A percentile compares a stretch with the other conserved stretches of the same genome.
Evolutionary conservation across 345 rosid genomes (phyloP).

Genomic region (Odontarrhena argentea): DNA sequence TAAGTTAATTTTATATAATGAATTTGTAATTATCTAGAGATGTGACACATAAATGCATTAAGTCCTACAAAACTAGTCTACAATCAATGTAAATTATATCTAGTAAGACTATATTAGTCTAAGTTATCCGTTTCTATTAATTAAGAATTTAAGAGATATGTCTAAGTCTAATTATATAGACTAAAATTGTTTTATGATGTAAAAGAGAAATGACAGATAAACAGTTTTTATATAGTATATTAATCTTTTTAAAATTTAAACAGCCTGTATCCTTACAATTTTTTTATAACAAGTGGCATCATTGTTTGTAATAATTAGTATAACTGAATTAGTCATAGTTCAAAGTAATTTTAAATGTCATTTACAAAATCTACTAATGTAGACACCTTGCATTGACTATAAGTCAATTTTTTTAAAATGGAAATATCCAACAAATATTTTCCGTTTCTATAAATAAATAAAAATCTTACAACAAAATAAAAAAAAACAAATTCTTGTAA

Average conservation of each 20-base stretch:
- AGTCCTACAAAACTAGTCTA: background rate
- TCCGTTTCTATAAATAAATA: background rate
- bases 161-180: no score
- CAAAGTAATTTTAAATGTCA: background rate
- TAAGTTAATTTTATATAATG: background rate
- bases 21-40: background rate
- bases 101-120: background rate
- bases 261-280: background rate
- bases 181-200: background rate
- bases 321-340: slow-evolving; percentile 11
- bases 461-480: slow-evolving; percentile 6
- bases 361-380: slow-evolving; percentile 7
- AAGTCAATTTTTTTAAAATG: slow-evolving; percentile 23
- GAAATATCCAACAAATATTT: slow-evolving; percentile 30
- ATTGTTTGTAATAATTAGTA: background rate
- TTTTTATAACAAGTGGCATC: background rate
- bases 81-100: background rate
- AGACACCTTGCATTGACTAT: slow-evolving; percentile 31
- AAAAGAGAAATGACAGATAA: slow-evolving; percentile 2
- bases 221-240: background rate
- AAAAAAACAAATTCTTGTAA: slow-evolving; percentile 29
- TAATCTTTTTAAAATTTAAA: background rate
- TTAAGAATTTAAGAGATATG: background rate
- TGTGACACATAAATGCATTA: background rate
- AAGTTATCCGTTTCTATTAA: background rate